A percentile compares a stretch with the other conserved stretches of the same genome.
These are phyloP conservation scores for Fagopyrum homotropicum DNA, from an alignment of 148 eudicot genomes.

Conservation along the genomic window DNA sequence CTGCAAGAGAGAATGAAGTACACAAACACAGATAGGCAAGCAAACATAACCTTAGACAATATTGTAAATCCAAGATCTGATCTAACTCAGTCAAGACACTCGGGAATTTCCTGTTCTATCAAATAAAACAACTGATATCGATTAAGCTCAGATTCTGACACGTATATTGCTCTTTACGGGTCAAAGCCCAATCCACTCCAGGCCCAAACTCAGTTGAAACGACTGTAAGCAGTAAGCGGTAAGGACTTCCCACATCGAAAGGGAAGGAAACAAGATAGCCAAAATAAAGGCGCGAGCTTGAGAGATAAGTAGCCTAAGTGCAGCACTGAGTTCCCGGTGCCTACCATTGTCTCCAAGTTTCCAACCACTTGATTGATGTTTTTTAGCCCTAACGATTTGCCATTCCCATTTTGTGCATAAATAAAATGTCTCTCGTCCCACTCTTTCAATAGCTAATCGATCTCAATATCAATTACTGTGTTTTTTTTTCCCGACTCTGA, in stretches of 20 bases:
- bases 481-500: neutral
- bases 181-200: neutral
- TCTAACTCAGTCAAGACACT: no score
- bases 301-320: neutral
- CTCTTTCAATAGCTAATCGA: neutral
- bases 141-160: no score
- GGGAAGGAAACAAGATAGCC: neutral
- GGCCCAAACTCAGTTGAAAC: no score
- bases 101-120: no score
- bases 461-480: no score
- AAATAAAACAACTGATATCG: no score
- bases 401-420: neutral
- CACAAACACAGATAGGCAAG: neutral
- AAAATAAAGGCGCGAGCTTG: neutral
- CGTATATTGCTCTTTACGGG: neutral
- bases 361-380: no score
- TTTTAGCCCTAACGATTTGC: neutral
- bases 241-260: conserved; percentile 1
- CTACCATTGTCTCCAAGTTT: neutral
- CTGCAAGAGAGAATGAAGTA: neutral
- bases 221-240: neutral
- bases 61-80: no score
- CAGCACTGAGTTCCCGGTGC: no score
- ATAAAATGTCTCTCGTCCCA: neutral
- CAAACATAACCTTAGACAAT: no score